Evolutionary conservation across 176 grass and related monocot genomes (phyloP), one percentile per base, ranked within the genome.

Genomic region (Dendrocalamus sinicus): DNA sequence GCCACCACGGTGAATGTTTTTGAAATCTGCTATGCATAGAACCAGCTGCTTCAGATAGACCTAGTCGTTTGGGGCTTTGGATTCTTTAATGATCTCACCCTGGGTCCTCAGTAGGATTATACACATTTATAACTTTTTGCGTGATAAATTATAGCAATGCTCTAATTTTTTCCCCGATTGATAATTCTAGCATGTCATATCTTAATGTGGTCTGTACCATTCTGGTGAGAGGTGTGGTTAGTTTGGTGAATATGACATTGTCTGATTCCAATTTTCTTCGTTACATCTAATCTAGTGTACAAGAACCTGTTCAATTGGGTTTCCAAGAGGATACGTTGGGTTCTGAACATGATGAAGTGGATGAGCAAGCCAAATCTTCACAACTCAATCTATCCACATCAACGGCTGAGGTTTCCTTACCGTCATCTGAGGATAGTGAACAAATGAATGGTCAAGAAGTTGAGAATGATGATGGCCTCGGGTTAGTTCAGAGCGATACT

Each of bases 381-480:
- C 83, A 91, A 68, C 57, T 75, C 43, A 61, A 90, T 60, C 52
- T 84, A 13, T 86, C 86, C 52, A 61, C 86, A 82, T 87, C 83
- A 50, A 69, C 72, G 0, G 76, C 72, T 52, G 93, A 87, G 46
- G 79, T 73, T 85, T 92, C 89, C 44, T 83, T 82, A 66, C 37
- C 83, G 79, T 61, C 83, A 77, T 80, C 80, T 47, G 91, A 88
- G 78, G 82, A 76, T 78, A 85, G 81, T 32, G 84, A 80, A 15
- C 60, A 58, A 17, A 60, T 87, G 81, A 92, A 77, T 77, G 75
- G 77, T 14, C 86, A 92, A 62, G 75, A 86, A 74, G 69, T 92
- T 59, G 93, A 86, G 39, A 88, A 86, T 73, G 91, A 91, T 82
- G 88, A 89, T 65, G 93, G 91, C 12, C 75, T 95, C 67, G 93